Base-by-base conservation (phyloP, 2,329 filamentous ascomycete genomes). In the Metarhizium humberi region DNA sequence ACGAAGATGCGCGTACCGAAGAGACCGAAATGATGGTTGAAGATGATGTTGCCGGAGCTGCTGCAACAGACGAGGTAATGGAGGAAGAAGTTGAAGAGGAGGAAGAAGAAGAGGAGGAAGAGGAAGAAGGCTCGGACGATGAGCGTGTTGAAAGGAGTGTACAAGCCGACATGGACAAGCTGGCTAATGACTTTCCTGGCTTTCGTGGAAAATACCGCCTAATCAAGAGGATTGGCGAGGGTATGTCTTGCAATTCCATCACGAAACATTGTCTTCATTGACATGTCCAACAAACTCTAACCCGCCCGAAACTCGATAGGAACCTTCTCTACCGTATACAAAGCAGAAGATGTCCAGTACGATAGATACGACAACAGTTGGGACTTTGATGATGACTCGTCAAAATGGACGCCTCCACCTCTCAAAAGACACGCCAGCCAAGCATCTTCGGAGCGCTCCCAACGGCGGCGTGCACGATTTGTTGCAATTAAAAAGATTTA, bases 401-500 rank as follows among this genome's bases (percentile, higher is more conserved):
- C 76, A n/a, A 80, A 83, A 64, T 91, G 85, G 82, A 77, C 78
- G 20, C 81, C 84, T n/a, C 87, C 85, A n/a, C 82, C 85, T 0
- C 67, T 83, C 11, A 87, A 83, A 66, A 66, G 77, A 69, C 63
- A 71, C 64, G 50, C 63, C 8, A 75, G 75, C 46, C 66, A 67
- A 20, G 43, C 55, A 13, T 56, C 59, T 20, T 68, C 69, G 36
- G 64, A 66, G 47, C 62, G 61, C 20, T 62, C 64, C 6, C 62
- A 64, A 10, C 67, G 66, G 50, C 63, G 66, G 46, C 68, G 62
- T 53, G 61, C 87, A 29, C 89, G 87, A 67, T 97, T 87, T 66
- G 95, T 99, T 59, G 94, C 95, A 20, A 89, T 99, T 71, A 99
- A 99, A 75, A 99, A 99, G 75, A 99, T 99, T 63, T 99, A 99